These are phyloP conservation scores for Huntiella decipiens DNA, from an alignment of 2,329 filamentous ascomycete genomes.

Conservation along the genomic window DNA sequence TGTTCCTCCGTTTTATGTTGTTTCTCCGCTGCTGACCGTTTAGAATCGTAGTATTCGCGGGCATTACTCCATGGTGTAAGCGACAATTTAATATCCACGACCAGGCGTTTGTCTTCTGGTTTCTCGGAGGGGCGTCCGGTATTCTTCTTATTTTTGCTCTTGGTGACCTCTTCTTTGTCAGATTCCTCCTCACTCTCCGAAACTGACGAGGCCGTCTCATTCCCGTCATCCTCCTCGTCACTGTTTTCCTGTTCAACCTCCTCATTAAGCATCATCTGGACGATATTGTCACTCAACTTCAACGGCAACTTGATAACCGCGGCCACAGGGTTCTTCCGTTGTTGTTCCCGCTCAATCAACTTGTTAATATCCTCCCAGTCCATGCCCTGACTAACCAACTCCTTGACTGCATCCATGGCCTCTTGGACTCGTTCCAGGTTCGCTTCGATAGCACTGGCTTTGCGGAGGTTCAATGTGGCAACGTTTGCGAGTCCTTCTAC, in stretches of 20 bases:
- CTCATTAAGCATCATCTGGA: constrained; percentile 63
- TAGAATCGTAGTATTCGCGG: constrained; percentile 78
- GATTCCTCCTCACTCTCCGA: constrained; percentile 30
- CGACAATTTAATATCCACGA: constrained; percentile 69
- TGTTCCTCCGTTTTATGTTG: constrained; percentile 72
- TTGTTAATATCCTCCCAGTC: constrained; percentile 88
- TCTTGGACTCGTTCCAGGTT: constrained; percentile 86
- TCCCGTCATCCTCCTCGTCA: constrained; percentile 35
- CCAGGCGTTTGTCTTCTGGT: constrained; percentile 33
- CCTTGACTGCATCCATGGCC: constrained; percentile 80
- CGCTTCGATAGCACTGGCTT: constrained; percentile 76
- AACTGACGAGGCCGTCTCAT: constrained; percentile 42
- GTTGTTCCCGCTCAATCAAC: constrained; percentile 74
- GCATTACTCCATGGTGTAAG: constrained; percentile 80
- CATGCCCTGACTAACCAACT: constrained; percentile 83
- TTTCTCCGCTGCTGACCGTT: constrained; percentile 65
- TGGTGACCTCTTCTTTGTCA: constrained; percentile 6
- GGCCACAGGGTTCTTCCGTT: constrained; percentile 64
- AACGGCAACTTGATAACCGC: constrained; percentile 71
- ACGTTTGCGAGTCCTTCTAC: constrained; percentile 67
- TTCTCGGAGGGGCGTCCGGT: constrained; percentile 16
- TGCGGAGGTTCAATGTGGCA: constrained; percentile 67
- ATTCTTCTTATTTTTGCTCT: constrained; percentile 13
- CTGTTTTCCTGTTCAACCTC: constrained; percentile 44
- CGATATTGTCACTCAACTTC: constrained; percentile 74